Conservation (phyloP, 352 stramenopile genomes). For the Thalassiosira ordinaria region DNA sequence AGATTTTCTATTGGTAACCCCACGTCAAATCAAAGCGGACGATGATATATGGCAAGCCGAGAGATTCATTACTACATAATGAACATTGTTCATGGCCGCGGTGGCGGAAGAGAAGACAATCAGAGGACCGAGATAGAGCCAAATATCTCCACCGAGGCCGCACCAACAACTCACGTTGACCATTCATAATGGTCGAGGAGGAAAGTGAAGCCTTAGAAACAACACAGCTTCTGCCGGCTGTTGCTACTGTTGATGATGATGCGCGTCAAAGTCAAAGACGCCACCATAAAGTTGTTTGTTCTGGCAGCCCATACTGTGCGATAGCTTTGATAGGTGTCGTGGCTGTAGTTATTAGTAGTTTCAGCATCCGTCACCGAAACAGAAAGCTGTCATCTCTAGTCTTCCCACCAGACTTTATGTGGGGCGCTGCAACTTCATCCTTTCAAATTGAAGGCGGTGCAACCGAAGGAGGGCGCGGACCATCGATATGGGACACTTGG, state of each 20-base stretch:
- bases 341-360: neutral
- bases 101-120: too few species aligned
- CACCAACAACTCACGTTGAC: too few species aligned
- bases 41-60: too few species aligned
- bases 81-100: too few species aligned
- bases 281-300: neutral
- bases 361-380: neutral
- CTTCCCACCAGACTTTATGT: constrained; percentile 85
- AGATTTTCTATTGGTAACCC: too few species aligned
- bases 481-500: constrained; percentile 94
- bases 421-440: constrained; percentile 89
- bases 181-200: neutral
- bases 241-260: neutral
- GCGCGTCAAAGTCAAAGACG: neutral
- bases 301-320: neutral
- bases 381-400: neutral
- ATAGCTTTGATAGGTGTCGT: neutral
- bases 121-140: too few species aligned
- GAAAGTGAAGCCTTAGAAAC: neutral
- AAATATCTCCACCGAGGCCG: too few species aligned
- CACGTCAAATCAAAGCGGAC: too few species aligned
- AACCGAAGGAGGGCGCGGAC: constrained; percentile 88
- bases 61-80: too few species aligned
- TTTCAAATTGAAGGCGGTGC: constrained; percentile 93
- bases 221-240: neutral